phyloP scores from a whole-genome alignment of 2,329 filamentous ascomycete genomes.

The Fonsecaea multimorphosa region DNA sequence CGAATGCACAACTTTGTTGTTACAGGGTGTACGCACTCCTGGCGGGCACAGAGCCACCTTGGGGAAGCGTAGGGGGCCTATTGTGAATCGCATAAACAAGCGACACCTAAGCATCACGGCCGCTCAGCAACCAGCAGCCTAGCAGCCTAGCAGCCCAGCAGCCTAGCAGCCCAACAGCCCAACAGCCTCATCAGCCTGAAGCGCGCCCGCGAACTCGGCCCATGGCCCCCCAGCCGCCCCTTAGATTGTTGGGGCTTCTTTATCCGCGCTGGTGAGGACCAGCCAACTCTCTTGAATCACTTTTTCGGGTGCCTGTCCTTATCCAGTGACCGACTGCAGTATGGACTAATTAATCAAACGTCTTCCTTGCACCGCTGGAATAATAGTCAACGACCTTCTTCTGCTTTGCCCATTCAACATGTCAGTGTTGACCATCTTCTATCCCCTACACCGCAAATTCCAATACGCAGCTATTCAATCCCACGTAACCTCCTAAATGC shows the following conservation, averaged over 20 bases:
- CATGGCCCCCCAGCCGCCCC: background rate
- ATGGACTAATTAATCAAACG: too few species aligned
- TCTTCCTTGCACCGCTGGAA: background rate
- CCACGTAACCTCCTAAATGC: background rate
- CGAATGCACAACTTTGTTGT: constrained; percentile 10
- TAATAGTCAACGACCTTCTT: background rate
- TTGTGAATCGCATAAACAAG: constrained; percentile 14
- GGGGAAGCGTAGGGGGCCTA: background rate
- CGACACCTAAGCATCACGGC: constrained; percentile 5
- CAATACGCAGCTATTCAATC: background rate
- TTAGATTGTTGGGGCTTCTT: background rate
- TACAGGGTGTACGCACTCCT: constrained; percentile 5
- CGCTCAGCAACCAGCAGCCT: constrained; percentile 14
- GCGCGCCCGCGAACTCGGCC: background rate
- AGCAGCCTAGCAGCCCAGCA: background rate
- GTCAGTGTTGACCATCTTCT: constrained; percentile 3
- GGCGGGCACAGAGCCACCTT: background rate
- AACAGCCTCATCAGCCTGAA: constrained; percentile 1
- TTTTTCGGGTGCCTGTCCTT: background rate
- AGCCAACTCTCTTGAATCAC: background rate
- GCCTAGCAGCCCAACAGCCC: background rate
- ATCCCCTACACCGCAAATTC: constrained; percentile 6
- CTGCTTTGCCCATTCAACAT: background rate
- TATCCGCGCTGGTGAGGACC: background rate
- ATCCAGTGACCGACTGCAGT: too few species aligned